Conservation (phyloP, 345 rosid species). For the Populus davidiana region DNA sequence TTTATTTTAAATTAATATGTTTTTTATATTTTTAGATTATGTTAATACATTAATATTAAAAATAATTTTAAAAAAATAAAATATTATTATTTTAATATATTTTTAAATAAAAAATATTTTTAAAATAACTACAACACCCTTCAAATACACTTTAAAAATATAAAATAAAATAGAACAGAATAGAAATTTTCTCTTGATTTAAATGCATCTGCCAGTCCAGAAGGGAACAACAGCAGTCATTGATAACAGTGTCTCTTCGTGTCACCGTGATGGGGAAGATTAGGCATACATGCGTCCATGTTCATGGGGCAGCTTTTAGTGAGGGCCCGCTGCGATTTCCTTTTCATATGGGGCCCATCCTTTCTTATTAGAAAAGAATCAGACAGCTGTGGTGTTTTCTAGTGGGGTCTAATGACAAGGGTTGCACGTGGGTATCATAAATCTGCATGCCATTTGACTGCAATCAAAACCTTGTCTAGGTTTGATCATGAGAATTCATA, state of each 20-base stretch:
- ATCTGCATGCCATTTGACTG: constrained; percentile 29
- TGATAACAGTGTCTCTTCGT: neutral
- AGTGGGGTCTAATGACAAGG: constrained; percentile 14
- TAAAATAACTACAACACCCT: no score
- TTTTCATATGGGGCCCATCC: neutral
- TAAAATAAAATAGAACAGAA: no score
- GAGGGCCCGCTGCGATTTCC: neutral
- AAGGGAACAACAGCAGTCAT: neutral
- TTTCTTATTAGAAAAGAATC: neutral
- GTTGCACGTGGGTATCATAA: constrained; percentile 32
- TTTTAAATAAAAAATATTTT: no score
- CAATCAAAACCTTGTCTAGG: constrained; percentile 16
- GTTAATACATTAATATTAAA: no score
- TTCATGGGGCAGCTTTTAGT: neutral
- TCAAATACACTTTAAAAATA: no score
- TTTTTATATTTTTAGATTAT: no score
- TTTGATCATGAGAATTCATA: neutral
- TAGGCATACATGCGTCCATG: neutral
- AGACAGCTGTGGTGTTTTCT: neutral
- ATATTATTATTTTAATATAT: no score
- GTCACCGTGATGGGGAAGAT: neutral
- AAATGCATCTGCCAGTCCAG: neutral
- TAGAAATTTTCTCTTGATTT: no score
- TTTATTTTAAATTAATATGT: no score
- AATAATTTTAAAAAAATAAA: no score